These are phyloP conservation scores for Fusarium xyrophilum DNA, from an alignment of 2,329 filamentous ascomycete species.

Conservation along the genomic window DNA sequence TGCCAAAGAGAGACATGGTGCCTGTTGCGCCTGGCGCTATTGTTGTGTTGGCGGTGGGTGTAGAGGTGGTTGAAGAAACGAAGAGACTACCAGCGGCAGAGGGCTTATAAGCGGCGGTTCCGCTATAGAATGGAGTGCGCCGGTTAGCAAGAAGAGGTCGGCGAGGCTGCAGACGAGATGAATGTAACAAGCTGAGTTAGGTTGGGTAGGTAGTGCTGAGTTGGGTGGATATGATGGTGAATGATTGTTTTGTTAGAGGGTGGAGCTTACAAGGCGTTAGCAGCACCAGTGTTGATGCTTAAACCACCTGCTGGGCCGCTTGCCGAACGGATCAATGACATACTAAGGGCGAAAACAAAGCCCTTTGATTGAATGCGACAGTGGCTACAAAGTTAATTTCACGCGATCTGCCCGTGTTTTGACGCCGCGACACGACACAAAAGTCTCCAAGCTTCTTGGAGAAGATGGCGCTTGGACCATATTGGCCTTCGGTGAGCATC, in stretches of 20 bases:
- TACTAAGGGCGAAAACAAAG: constrained; percentile 39
- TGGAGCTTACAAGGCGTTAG: constrained; percentile 56
- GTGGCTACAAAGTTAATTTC: constrained; percentile 29
- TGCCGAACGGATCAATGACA: constrained; percentile 63
- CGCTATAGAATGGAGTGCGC: constrained; percentile 29
- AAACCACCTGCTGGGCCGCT: constrained; percentile 67
- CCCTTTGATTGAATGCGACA: constrained; percentile 30
- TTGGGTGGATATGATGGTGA: constrained; percentile 27
- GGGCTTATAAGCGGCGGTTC: constrained; percentile 42
- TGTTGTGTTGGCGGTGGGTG: constrained; percentile 39
- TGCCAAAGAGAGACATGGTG: constrained; percentile 45
- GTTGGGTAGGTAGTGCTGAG: neutral
- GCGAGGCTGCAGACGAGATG: neutral
- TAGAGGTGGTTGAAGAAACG: constrained; percentile 41
- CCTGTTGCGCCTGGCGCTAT: constrained; percentile 36
- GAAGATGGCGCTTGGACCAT: constrained; percentile 35
- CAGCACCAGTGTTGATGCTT: constrained; percentile 68
- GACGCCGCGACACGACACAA: constrained; percentile 28
- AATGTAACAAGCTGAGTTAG: constrained; percentile 3
- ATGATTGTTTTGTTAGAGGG: constrained; percentile 36
- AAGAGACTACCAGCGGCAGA: constrained; percentile 49
- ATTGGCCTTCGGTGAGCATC: constrained; percentile 15
- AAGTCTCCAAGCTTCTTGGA: constrained; percentile 24
- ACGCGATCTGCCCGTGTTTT: constrained; percentile 31
- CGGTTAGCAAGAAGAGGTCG: constrained; percentile 25